phyloP scores from a whole-genome alignment of 306 rosid genomes.

The Quercus gilva region DNA sequence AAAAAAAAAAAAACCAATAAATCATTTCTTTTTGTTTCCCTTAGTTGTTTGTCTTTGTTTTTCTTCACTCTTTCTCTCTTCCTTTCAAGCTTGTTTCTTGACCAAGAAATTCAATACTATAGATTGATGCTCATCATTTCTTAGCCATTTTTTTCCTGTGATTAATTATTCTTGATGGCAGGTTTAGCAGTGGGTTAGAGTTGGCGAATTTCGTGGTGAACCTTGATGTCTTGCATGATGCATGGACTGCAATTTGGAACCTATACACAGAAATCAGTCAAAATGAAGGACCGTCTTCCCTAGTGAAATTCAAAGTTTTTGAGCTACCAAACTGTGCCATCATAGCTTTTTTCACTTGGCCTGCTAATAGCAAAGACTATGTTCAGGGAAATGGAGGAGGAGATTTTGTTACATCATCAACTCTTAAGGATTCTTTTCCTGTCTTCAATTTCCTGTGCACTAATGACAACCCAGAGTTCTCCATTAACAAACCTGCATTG shows the following conservation, averaged over 20 bases:
- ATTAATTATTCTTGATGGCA: too few species aligned
- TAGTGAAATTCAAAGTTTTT: background rate
- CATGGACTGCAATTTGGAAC: constrained; percentile 25
- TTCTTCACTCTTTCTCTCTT: too few species aligned
- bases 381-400: background rate
- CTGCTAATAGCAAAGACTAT: background rate
- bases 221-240: background rate
- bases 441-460: constrained; percentile 44
- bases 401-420: constrained; percentile 20
- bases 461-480: constrained; percentile 10
- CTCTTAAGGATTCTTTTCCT: constrained; percentile 11
- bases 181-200: background rate
- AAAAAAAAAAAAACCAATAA: too few species aligned
- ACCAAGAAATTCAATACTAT: too few species aligned
- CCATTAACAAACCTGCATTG: constrained; percentile 28
- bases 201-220: constrained; percentile 26
- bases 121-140: background rate
- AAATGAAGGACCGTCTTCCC: background rate
- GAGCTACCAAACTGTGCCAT: constrained; percentile 3
- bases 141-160: background rate
- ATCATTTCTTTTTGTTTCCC: too few species aligned
- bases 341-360: constrained; percentile 40
- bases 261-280: background rate
- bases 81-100: too few species aligned
- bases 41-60: too few species aligned